Base-by-base conservation (phyloP, 768 basidiomycete species). In the Candolleomyces aberdarensis region DNA sequence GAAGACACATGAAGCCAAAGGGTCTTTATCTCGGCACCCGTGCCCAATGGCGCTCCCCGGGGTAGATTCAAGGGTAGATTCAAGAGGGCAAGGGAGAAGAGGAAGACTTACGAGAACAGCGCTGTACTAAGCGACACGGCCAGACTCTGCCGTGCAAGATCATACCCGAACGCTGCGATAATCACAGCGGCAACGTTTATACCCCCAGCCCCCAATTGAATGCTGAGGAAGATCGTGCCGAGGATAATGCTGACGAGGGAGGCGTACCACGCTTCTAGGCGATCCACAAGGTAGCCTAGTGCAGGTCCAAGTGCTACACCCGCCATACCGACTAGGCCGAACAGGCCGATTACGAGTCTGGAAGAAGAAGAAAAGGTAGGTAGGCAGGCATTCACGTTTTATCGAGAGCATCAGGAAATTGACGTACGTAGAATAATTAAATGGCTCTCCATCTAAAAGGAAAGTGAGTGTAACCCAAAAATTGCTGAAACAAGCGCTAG, bases 391-490 rank as follows among this genome's bases (percentile, higher is more conserved):
- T 36, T 57, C 43, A 46, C 53, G 40, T 20, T 31, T 29, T 15
- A 44, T 44, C 22, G 32, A 31, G 6, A 43, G 17, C 48, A 11
- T 44, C 2, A 51, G 53, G 40, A 39, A 62, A 36, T 36, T 29
- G n/a, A 78, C 80, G 43, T 76, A 83, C 88, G 87, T 89, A 0
- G 86, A 88, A 64, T 88, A 94, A 65, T 86, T 68, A 68, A 93
- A 95, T 0, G 89, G 89, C 3, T 85, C 72, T 5, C 86, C 89
- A 8, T 86, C 87, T 2, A 96, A 85, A 20, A 94, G 75, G 76
- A 94, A 96, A 0, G 92, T 93, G 62, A 91, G 71, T 0, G 88
- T 89, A 3, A 89, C 87, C 88, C 88, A 87, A 64, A 85, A 87
- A 64, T 77, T 81, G 11, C 75, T 78, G 66, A 82, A 83, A 54